Percentiles rank a stretch among this genome's conserved stretches.
Conservation (phyloP, 2,329 filamentous ascomycete genomes). For the Dactylellina sp. region DNA sequence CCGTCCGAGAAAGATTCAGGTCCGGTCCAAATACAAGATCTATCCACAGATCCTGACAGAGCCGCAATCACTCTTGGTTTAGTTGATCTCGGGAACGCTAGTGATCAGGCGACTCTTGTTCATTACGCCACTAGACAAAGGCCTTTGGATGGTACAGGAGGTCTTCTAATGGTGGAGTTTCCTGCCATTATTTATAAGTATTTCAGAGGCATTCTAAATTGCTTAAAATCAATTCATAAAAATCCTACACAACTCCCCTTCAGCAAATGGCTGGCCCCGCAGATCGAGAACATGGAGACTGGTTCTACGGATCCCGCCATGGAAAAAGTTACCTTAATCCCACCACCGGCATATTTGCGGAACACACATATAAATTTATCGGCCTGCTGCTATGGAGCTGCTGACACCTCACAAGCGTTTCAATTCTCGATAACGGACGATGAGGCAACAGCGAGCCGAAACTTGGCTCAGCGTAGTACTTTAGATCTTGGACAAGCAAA, state of each 20-base stretch:
- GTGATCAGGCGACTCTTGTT: slow-evolving; percentile 30
- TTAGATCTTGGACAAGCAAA: slow-evolving; percentile 69
- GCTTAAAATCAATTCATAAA: slow-evolving; percentile 60
- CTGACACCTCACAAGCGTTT: not conserved
- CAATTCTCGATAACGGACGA: slow-evolving; percentile 11
- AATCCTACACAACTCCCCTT: slow-evolving; percentile 59
- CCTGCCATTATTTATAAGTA: slow-evolving; percentile 61
- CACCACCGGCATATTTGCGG: slow-evolving; percentile 19
- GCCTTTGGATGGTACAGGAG: not conserved
- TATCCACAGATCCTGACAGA: slow-evolving; percentile 58
- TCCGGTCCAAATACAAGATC: slow-evolving; percentile 22
- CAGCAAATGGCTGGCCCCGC: slow-evolving; percentile 59
- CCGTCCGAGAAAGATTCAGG: not conserved
- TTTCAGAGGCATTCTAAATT: slow-evolving; percentile 61
- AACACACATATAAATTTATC: slow-evolving; percentile 23
- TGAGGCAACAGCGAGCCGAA: not conserved
- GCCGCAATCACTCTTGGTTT: slow-evolving; percentile 57
- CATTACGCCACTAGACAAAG: slow-evolving; percentile 19
- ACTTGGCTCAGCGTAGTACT: slow-evolving; percentile 61
- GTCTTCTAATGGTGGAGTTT: slow-evolving; percentile 61
- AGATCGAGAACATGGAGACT: slow-evolving; percentile 9
- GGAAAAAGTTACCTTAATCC: slow-evolving; percentile 1
- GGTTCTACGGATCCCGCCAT: not conserved
- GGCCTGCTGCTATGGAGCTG: slow-evolving; percentile 6
- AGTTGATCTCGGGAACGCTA: slow-evolving; percentile 18